phyloP scores from a whole-genome alignment of 2,329 filamentous ascomycete genomes.

The Fusarium sp. region DNA sequence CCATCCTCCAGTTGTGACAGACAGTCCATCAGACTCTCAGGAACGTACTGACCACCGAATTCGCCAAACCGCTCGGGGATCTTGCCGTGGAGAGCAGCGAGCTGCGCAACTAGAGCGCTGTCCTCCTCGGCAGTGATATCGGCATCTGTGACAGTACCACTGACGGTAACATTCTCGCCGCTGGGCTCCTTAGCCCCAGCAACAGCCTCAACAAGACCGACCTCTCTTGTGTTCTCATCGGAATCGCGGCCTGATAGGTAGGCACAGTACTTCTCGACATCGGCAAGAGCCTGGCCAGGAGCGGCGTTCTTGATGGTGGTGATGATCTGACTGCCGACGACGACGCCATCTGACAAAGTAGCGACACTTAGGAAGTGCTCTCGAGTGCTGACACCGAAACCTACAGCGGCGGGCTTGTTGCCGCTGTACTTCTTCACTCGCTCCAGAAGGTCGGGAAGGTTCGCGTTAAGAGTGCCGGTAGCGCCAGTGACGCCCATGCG shows the following conservation, averaged over 20 bases:
- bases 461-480: conserved; percentile 80
- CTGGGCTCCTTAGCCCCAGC: conserved; percentile 57
- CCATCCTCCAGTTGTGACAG: conserved; percentile 88
- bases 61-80: conserved; percentile 91
- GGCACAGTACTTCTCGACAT: conserved; percentile 87
- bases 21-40: conserved; percentile 98
- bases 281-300: conserved; percentile 60
- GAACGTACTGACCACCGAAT: conserved; percentile 97
- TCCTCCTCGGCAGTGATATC: conserved; percentile 66
- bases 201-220: conserved; percentile 75
- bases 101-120: conserved; percentile 77
- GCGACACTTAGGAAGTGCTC: conserved; percentile 92
- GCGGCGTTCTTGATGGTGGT: conserved; percentile 67
- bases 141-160: conserved; percentile 71
- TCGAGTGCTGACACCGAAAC: conserved; percentile 94
- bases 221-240: conserved; percentile 65
- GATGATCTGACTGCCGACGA: conserved; percentile 96
- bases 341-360: conserved; percentile 88
- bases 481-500: conserved; percentile 97
- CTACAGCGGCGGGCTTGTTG: conserved; percentile 88
- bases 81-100: conserved; percentile 82
- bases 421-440: conserved; percentile 93
- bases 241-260: conserved; percentile 64
- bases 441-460: conserved; percentile 81
- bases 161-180: conserved; percentile 59